phyloP scores from a whole-genome alignment of 169 alveolate genomes.

The Babesia ovis region DNA sequence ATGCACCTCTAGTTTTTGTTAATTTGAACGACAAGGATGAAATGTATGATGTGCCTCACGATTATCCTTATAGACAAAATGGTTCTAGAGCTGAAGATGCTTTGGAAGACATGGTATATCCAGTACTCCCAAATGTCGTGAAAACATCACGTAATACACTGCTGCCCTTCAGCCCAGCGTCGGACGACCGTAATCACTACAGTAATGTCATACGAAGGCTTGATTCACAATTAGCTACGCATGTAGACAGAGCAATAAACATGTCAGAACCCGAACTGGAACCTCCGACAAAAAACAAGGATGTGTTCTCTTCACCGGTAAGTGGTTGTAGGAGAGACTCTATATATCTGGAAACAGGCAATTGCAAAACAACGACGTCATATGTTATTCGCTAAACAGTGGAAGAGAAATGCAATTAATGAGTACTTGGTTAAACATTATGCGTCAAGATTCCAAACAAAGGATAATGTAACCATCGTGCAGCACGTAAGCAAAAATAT shows the following conservation, averaged over 20 bases:
- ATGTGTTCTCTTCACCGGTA: slow-evolving; percentile 1
- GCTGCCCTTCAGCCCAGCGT: slow-evolving; percentile 44
- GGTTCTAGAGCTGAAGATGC: background rate
- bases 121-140: slow-evolving; percentile 56
- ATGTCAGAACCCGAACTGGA: background rate
- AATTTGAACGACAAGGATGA: slow-evolving; percentile 40
- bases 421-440: slow-evolving; percentile 20
- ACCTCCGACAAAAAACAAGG: background rate
- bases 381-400: slow-evolving; percentile 44
- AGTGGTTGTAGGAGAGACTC: background rate
- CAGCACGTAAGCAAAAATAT: background rate
- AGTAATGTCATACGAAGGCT: slow-evolving; percentile 1
- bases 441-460: background rate
- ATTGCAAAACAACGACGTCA: slow-evolving; percentile 51
- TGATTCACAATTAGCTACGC: slow-evolving; percentile 15
- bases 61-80: slow-evolving; percentile 55
- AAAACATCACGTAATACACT: slow-evolving; percentile 59
- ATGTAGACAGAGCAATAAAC: background rate
- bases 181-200: slow-evolving; percentile 8
- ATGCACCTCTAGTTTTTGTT: slow-evolving; percentile 44
- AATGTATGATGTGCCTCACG: slow-evolving; percentile 45
- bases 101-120: slow-evolving; percentile 31
- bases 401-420: slow-evolving; percentile 65
- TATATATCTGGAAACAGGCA: slow-evolving; percentile 16
- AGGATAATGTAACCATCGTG: slow-evolving; percentile 1